These are phyloP conservation scores for Stephanodiscus minutulus DNA, from an alignment of 108 stramenopile genomes.

Conservation along the genomic window DNA sequence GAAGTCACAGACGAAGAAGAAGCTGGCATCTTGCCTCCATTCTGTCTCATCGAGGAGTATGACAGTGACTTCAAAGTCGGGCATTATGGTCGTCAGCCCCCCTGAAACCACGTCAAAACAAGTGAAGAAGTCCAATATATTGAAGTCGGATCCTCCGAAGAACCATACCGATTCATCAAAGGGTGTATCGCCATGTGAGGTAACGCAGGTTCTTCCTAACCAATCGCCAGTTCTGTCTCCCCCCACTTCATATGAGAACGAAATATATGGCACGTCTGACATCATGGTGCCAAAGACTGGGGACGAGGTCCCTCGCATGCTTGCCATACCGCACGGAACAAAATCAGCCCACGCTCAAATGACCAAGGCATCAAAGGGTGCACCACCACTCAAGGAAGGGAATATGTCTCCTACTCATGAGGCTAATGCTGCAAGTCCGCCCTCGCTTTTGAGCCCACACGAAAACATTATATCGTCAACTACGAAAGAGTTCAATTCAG, in stretches of 20 bases:
- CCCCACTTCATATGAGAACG: no score
- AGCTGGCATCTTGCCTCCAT: no score
- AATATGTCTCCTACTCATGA: not conserved
- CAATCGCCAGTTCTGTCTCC: no score
- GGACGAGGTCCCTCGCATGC: no score
- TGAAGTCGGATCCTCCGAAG: not conserved
- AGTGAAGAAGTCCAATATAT: not conserved
- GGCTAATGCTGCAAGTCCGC: not conserved
- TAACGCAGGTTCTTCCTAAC: no score
- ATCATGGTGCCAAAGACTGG: no score
- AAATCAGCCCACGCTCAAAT: no score
- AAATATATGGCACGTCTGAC: no score
- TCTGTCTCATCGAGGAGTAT: no score
- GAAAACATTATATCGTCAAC: not conserved
- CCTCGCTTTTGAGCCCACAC: not conserved
- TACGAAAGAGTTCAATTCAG: not conserved
- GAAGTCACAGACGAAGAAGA: not conserved
- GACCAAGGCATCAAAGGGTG: not conserved
- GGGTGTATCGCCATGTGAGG: not conserved
- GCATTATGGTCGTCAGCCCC: not conserved
- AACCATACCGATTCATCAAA: not conserved
- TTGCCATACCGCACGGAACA: no score
- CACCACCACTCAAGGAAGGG: not conserved
- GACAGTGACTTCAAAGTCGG: no score
- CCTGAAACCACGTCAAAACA: slow-evolving; percentile 3